Evolutionary conservation across 2,329 filamentous ascomycete species (phyloP), one percentile per base, ranked within the genome.

Genomic region (Dactylellina haptotyla): DNA sequence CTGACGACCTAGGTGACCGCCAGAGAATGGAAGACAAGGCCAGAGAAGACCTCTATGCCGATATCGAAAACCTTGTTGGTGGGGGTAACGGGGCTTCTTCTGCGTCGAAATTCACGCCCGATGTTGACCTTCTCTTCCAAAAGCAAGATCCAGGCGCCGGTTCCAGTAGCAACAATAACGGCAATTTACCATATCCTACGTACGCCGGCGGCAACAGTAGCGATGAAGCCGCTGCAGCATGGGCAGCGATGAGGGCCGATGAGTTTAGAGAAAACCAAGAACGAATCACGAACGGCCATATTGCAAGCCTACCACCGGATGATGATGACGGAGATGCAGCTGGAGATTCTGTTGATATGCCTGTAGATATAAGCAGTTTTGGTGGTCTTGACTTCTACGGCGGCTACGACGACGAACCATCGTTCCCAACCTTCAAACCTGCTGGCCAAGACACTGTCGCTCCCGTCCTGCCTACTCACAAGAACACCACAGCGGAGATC

Each of bases 381-480:
- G 39, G 37, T 5, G 74, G 57, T 23, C 51, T 76, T 20, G 75
- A 75, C 14, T 77, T 74, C 63, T 77, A 77, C 37, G 75, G 75
- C 16, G 39, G 51, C 14, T 64, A 59, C 18, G 59, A 66, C 30
- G 41, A 64, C 23, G 61, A 56, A 25, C 54, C 61, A 16, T 62
- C 56, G 10, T 54, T 54, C 37, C 69, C 69, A 39, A 73, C 23
- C 4, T 73, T 73, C 54, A 66, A 73, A 18, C 61, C 43, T 20
- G 61, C 69, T 16, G 69, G 69, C 20, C 61, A 66, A 48, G 69
- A 73, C 25, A 73, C 61, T 37, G 39, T 73, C 18, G 69, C 61
- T 20, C 75, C 75, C 8, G 62, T 77, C 28, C 75, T 76, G 23
- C 54, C 70, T 14, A 75, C 39, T n/a, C 70, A 75, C 34, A 76